A percentile compares a stretch with the other conserved stretches of the same genome.
These are phyloP conservation scores for Candida glaebosa DNA, from an alignment of 805 yeast species.

Conservation along the genomic window DNA sequence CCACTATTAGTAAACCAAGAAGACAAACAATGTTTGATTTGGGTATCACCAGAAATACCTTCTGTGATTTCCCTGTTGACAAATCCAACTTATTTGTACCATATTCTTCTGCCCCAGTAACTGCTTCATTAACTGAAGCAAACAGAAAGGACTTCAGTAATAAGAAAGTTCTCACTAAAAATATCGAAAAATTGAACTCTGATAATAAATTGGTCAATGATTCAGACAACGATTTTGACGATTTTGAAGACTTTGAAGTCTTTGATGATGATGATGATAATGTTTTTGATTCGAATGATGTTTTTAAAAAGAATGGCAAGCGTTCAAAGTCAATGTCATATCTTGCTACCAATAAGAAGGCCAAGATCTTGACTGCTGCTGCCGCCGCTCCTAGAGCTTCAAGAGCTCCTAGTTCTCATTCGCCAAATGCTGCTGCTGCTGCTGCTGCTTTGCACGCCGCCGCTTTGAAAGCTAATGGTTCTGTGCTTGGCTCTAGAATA, in stretches of 20 bases:
- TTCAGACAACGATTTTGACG: constrained; percentile 37
- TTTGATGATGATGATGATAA: constrained; percentile 42
- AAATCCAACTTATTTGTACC: constrained; percentile 55
- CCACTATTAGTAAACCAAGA: constrained; percentile 37
- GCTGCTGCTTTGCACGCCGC: constrained; percentile 74
- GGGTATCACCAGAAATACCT: constrained; percentile 42
- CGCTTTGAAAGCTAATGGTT: constrained; percentile 43
- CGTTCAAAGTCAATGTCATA: constrained; percentile 67
- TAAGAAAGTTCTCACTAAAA: constrained; percentile 6
- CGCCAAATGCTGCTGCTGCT: constrained; percentile 67
- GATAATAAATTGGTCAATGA: constrained; percentile 9
- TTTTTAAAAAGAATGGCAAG: constrained; percentile 46
- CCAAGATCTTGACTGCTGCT: constrained; percentile 62
- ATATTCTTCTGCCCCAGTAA: constrained; percentile 72
- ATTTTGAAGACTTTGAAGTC: constrained; percentile 46
- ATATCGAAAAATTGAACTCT: constrained; percentile 5
- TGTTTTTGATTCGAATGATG: constrained; percentile 29
- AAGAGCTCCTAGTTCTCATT: constrained; percentile 52
- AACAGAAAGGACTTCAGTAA: constrained; percentile 1
- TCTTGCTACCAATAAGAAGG: constrained; percentile 46
- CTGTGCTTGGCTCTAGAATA: constrained; percentile 18
- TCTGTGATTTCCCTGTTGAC: constrained; percentile 33
- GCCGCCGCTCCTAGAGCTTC: constrained; percentile 82
- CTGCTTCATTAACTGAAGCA: constrained; percentile 54
- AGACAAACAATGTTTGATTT: constrained; percentile 53